Conservation (phyloP, 148 eudicot genomes). For the Talinum fruticosum region DNA sequence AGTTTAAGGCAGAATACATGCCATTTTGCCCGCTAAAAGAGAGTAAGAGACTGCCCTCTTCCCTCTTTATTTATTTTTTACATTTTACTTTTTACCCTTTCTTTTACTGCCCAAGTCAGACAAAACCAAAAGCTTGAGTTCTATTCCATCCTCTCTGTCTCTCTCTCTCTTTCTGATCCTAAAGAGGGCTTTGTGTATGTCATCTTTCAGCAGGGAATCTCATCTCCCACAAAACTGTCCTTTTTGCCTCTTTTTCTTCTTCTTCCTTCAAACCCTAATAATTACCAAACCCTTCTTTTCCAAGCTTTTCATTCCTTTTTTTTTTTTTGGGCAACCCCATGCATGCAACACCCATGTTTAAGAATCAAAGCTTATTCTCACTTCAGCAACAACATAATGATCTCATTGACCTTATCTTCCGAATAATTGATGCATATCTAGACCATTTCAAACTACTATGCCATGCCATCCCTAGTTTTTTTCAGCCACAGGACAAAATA, state of each 20-base stretch:
- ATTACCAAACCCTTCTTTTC: conserved; percentile 45
- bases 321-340: conserved; percentile 23
- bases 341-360: conserved; percentile 18
- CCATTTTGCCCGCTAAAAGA: conserved; percentile 44
- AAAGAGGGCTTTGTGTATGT: conserved; percentile 33
- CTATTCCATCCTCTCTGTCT: background rate
- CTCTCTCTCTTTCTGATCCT: background rate
- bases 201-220: conserved; percentile 71
- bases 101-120: conserved; percentile 13
- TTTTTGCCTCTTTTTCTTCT: conserved; percentile 33
- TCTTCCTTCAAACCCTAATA: conserved; percentile 41
- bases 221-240: conserved; percentile 35
- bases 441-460: conserved; percentile 12
- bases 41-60: conserved; percentile 37
- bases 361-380: conserved; percentile 20
- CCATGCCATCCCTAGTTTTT: background rate
- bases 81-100: conserved; percentile 14
- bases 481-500: background rate
- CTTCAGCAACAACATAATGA: conserved; percentile 29
- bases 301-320: conserved; percentile 13
- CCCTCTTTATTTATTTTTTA: conserved; percentile 3
- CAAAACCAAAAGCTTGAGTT: conserved; percentile 13
- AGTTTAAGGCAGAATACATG: conserved; percentile 46
- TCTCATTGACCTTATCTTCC: conserved; percentile 18
- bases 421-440: conserved; percentile 15